phyloP scores from a whole-genome alignment of 257 asterid species.

The Nicotiana benthamiana region DNA sequence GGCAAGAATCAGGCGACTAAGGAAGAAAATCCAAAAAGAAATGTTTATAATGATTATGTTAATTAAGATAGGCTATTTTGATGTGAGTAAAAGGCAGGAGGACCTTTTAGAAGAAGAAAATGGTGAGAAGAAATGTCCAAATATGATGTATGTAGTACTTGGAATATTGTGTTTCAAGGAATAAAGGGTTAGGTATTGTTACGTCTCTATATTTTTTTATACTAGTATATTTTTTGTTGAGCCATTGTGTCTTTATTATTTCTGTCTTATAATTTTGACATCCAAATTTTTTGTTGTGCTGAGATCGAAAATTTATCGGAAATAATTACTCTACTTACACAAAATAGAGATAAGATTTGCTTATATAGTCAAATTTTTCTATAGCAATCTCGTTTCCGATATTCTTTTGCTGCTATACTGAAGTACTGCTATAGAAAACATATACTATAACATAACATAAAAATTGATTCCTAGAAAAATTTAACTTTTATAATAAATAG shows the following conservation, averaged over 20 bases:
- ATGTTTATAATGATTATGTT: not conserved
- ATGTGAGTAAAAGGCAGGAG: not conserved
- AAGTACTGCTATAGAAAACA: too few relatives aligned
- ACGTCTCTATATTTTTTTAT: not conserved
- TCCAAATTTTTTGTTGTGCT: not conserved
- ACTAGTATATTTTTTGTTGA: not conserved
- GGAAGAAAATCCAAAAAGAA: slow-evolving; percentile 6
- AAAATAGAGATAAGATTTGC: too few relatives aligned
- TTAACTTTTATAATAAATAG: too few relatives aligned
- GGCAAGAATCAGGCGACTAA: not conserved
- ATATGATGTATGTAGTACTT: not conserved
- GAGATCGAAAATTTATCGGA: too few relatives aligned
- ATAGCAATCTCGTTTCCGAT: too few relatives aligned
- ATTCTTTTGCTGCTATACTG: too few relatives aligned
- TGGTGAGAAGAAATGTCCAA: slow-evolving; percentile 7
- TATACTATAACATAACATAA: too few relatives aligned
- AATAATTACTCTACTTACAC: too few relatives aligned
- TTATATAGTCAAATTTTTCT: too few relatives aligned
- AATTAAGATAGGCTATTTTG: not conserved
- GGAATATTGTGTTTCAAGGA: slow-evolving; percentile 5
- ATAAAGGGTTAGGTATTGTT: slow-evolving; percentile 13
- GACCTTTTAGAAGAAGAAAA: not conserved
- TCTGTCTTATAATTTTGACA: not conserved
- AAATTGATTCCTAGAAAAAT: too few relatives aligned
- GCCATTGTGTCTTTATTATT: not conserved